phyloP scores from a whole-genome alignment of 106 monocot genomes.

The Dendrobium officinale region DNA sequence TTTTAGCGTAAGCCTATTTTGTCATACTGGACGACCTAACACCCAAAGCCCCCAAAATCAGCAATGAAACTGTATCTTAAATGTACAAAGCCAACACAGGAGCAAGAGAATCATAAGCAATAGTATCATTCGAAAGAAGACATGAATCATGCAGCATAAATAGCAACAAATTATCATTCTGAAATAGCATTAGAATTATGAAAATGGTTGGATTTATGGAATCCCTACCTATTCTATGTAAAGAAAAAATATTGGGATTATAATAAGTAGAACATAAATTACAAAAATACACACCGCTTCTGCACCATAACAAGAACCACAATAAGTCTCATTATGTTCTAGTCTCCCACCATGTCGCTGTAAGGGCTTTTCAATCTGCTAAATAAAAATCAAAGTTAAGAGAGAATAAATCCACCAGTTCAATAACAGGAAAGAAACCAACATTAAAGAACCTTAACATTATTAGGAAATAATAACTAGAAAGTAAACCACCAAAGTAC shows the following conservation, averaged over 20 bases:
- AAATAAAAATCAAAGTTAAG: constrained; percentile 2
- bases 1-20: not conserved
- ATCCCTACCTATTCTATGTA: not conserved
- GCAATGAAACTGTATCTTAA: not conserved
- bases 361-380: constrained; percentile 22
- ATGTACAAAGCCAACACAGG: not conserved
- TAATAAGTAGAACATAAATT: constrained; percentile 4
- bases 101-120: not conserved
- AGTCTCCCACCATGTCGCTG: constrained; percentile 95
- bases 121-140: not conserved
- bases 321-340: constrained; percentile 87
- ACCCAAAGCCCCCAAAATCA: not conserved
- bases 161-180: not conserved
- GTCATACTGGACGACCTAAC: not conserved
- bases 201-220: not conserved
- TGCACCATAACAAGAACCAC: constrained; percentile 61
- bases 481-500: not conserved
- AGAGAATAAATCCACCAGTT: not conserved
- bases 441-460: not conserved
- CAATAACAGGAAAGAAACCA: not conserved
- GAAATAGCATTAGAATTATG: not conserved
- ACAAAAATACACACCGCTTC: constrained; percentile 28
- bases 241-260: not conserved
- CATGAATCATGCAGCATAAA: not conserved
- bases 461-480: not conserved